Conservation (phyloP, 164 flowering plant species). For the Magnolia changhungtana region DNA sequence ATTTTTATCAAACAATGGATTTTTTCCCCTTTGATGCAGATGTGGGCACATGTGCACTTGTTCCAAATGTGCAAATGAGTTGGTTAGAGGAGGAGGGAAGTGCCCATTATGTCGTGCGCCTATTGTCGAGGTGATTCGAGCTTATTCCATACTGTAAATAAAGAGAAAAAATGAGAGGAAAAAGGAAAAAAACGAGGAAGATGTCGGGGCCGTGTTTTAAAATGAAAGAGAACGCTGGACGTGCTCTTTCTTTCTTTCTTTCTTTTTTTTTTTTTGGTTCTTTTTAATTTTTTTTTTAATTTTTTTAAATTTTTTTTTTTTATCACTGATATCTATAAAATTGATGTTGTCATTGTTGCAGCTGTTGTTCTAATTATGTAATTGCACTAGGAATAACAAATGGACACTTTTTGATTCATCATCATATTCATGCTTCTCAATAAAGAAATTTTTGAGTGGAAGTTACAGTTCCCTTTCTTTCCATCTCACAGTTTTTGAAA, state of each 20-base stretch:
- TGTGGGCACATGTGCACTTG: slow-evolving; percentile 98
- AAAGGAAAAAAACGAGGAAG: slow-evolving; percentile 4
- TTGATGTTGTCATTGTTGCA: not conserved
- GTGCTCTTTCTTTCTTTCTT: not conserved
- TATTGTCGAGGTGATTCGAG: slow-evolving; percentile 77
- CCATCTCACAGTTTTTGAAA: too few species aligned
- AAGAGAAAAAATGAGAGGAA: slow-evolving; percentile 7
- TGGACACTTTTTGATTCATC: not conserved
- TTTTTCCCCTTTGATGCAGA: slow-evolving; percentile 34
- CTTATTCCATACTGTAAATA: slow-evolving; percentile 73
- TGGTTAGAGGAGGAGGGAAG: slow-evolving; percentile 64
- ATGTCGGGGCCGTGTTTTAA: slow-evolving; percentile 15
- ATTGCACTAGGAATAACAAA: not conserved
- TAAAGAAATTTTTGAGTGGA: not conserved
- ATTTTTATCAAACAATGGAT: not conserved
- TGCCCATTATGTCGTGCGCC: slow-evolving; percentile 98
- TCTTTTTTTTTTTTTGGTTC: not conserved
- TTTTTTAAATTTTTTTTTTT: too few species aligned
- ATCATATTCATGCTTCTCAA: not conserved
- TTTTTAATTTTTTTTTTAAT: too few species aligned
- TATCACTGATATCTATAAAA: not conserved
- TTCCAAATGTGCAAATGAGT: slow-evolving; percentile 74
- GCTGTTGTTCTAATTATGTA: not conserved
- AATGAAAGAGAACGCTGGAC: not conserved
- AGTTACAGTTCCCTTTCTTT: too few species aligned